Base-by-base conservation (phyloP, 176 grass and related monocot species). In the Rhipidocladum racemiflorum region DNA sequence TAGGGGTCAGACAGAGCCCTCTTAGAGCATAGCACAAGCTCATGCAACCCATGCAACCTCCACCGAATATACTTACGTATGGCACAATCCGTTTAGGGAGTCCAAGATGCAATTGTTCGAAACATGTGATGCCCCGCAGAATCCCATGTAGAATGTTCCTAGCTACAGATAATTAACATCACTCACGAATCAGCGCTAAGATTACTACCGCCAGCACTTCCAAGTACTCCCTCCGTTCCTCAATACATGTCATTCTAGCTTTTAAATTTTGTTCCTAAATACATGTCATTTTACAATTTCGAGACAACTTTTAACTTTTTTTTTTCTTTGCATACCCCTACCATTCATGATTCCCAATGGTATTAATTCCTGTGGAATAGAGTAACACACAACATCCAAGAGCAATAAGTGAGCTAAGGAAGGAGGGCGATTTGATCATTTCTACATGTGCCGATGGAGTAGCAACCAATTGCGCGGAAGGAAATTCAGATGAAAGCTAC, bases 11-110 rank as follows among this genome's bases (percentile, higher is more conserved):
- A 38, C 5, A 1, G 0, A 20, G 81, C 2, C 1, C 12, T 74
- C 29, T 46, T 36, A 38, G 15, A 70, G 21, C 72, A 57, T 29
- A 35, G 50, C 12, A 25, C n/a, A 85, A 53, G 18, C n/a, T 38
- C 84, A 56, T 75, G 48, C 61, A 43, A 74, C 9, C 12, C 84
- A 56, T 75, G 48, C 61, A 43, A 74, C 9, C 12, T 54, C 7
- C 15, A 2, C 1, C 4, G 11, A 9, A 7, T 27, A 4, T 9
- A 57, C 7, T 29, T 78, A 49, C 10, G 7, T 17, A 72, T 29
- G 1, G 0, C 14, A 55, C 14, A 32, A 20, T 3, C 0, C 10
- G 38, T 40, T 8, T 40, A 40, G 16, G 16, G 10, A 43, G 65
- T 51, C 50, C 11, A 0, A 12, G n/a, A 56, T 24, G 21, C 36